phyloP scores from a whole-genome alignment of 1,284 basidiomycete species.

The Clitocybe nebularis region DNA sequence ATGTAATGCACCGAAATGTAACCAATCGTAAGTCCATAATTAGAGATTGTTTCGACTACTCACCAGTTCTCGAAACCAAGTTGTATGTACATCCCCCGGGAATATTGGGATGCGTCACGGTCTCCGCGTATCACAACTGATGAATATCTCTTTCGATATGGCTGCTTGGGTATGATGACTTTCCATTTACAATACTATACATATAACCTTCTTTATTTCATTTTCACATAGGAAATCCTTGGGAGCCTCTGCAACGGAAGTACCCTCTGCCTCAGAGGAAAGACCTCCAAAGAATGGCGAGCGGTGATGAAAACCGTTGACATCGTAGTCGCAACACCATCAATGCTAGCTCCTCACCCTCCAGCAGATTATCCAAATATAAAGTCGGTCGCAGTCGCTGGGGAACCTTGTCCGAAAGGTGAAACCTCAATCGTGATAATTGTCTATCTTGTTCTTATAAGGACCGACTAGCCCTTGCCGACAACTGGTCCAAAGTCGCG shows the following conservation, averaged over 20 bases:
- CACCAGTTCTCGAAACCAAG: constrained; percentile 23
- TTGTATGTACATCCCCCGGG: constrained; percentile 49
- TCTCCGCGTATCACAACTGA: constrained; percentile 50
- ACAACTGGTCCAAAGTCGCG: constrained; percentile 42
- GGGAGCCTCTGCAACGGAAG: constrained; percentile 53
- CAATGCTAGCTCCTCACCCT: constrained; percentile 51
- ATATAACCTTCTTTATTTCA: not conserved
- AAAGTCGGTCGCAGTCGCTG: constrained; percentile 53
- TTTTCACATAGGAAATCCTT: constrained; percentile 52
- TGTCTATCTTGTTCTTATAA: not conserved
- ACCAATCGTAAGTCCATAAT: constrained; percentile 45
- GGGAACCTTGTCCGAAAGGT: constrained; percentile 58
- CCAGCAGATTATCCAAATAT: constrained; percentile 55
- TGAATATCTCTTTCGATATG: constrained; percentile 63
- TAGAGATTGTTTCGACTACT: not conserved
- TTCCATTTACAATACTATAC: not conserved
- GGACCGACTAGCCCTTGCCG: constrained; percentile 40
- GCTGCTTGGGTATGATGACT: constrained; percentile 48
- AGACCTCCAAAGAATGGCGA: constrained; percentile 53
- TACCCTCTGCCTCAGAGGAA: constrained; percentile 52
- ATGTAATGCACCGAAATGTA: constrained; percentile 55
- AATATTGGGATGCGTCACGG: constrained; percentile 54
- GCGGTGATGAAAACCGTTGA: constrained; percentile 54
- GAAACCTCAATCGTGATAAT: constrained; percentile 9
- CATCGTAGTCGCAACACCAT: constrained; percentile 50